Evolutionary conservation across 805 yeast species (phyloP).

Genomic region (Lipomyces chichibuensis): DNA sequence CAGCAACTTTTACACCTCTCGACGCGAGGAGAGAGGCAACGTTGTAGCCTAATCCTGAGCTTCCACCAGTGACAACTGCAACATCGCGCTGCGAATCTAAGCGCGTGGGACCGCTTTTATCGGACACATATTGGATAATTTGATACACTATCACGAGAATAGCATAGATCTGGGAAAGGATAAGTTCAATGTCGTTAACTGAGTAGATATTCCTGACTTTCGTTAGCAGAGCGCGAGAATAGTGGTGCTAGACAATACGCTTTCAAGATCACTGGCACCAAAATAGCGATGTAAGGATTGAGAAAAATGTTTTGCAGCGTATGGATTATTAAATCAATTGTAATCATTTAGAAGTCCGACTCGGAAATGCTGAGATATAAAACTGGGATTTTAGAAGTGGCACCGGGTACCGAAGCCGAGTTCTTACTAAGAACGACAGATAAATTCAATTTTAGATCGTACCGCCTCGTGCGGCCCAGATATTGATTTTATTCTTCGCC

Average conservation of each 20-base stretch:
- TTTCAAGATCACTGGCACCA: slow-evolving; percentile 2
- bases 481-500: too few relatives aligned
- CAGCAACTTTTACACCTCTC: slow-evolving; percentile 57
- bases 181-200: slow-evolving; percentile 6
- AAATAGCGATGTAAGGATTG: slow-evolving; percentile 9
- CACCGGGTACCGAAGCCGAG: too few relatives aligned
- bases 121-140: slow-evolving; percentile 8
- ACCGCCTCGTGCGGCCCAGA: background rate
- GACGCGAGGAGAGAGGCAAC: slow-evolving; percentile 53
- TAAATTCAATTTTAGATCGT: background rate
- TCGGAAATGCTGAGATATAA: background rate
- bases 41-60: slow-evolving; percentile 74
- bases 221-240: background rate
- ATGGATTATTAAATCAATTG: background rate
- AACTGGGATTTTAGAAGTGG: too few relatives aligned
- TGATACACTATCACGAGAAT: slow-evolving; percentile 17
- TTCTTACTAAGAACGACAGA: background rate
- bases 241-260: background rate
- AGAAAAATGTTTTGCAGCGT: background rate
- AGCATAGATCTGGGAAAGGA: slow-evolving; percentile 23
- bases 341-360: slow-evolving; percentile 3
- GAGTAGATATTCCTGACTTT: slow-evolving; percentile 1
- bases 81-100: slow-evolving; percentile 51
- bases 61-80: slow-evolving; percentile 82
- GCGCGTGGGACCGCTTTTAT: background rate